Percentiles rank a stretch among this genome's conserved stretches.
phyloP scores from a whole-genome alignment of 73 alveolate species.

The Tetrahymena malaccensis region DNA sequence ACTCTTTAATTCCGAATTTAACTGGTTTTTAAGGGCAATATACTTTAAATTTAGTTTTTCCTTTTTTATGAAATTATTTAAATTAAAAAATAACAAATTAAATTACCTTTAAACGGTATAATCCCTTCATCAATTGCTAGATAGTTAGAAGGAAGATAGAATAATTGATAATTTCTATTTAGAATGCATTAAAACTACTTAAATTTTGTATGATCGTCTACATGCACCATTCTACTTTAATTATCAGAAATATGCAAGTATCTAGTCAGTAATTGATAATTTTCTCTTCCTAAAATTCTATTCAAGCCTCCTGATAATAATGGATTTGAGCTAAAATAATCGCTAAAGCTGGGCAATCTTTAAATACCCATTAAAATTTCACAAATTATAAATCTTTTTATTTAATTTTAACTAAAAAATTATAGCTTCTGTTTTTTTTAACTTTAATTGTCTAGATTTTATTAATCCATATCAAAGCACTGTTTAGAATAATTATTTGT shows the following conservation, averaged over 20 bases:
- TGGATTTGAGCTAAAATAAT: not conserved
- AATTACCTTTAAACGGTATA: not conserved
- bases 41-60: not conserved
- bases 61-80: not conserved
- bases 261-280: not conserved
- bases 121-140: not conserved
- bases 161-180: not conserved
- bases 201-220: not conserved
- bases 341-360: not conserved
- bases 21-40: not conserved
- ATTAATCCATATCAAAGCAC: not conserved
- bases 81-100: not conserved
- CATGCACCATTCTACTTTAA: not conserved
- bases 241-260: not conserved
- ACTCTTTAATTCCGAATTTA: not conserved
- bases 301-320: not conserved
- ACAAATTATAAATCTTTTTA: not conserved
- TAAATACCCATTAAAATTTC: not conserved
- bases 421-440: not conserved
- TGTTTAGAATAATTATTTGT: not conserved
- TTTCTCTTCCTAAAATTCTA: not conserved
- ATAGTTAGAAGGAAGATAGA: not conserved
- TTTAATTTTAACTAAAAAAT: not conserved
- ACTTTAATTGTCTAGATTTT: not conserved
- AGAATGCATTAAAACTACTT: not conserved